Evolutionary conservation across 208 protist species (phyloP), one percentile per base, ranked within the genome.

Genomic region (Leishmania lainsoni): DNA sequence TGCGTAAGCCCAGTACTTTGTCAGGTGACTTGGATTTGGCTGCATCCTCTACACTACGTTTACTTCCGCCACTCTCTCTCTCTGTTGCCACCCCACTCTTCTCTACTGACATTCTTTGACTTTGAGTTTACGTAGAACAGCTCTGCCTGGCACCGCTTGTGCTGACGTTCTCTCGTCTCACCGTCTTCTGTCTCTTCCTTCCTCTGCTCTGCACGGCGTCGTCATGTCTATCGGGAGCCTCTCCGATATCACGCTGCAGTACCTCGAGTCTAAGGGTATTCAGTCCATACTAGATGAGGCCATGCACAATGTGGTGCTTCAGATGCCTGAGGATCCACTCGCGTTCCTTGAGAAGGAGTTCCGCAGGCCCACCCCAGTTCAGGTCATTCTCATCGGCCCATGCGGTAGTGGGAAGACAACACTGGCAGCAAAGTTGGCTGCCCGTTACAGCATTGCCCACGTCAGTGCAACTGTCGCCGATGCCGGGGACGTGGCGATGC

Each of bases 361-460:
- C 45, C 82, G 90, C 63, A 79, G 75, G 26, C 79, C 77, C 1
- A 92, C 89, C 0, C 88, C 86, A 1, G 76, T 94, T 20, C 87
- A 87, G 35, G 66, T 98, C 14, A 91, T 98, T 32, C 49, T 98
- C n/a, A 54, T 88, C 0, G 98, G 98, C 0, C 86, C 92, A 1
- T 93, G 95, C 0, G 97, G 93, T 22, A 89, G 89, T 75, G 98
- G 98, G 42, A 99, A 99, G 79, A 97, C 93, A 6, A 99, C 97
- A 14, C 92, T 98, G 79, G 94, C 89, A 10, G 86, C 89, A 6
- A 70, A 81, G 39, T 84, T 99, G 29, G 93, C 92, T 17, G 82
- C 95, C 45, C 83, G 93, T n/a, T 99, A 96, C 82, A 88, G 87
- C 39, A 74, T 97, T 0, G 69, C 92, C 39, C 96, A 98, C 83